Evolutionary conservation across 306 rosid genomes (phyloP).

Genomic region (Rosa lucieae): DNA sequence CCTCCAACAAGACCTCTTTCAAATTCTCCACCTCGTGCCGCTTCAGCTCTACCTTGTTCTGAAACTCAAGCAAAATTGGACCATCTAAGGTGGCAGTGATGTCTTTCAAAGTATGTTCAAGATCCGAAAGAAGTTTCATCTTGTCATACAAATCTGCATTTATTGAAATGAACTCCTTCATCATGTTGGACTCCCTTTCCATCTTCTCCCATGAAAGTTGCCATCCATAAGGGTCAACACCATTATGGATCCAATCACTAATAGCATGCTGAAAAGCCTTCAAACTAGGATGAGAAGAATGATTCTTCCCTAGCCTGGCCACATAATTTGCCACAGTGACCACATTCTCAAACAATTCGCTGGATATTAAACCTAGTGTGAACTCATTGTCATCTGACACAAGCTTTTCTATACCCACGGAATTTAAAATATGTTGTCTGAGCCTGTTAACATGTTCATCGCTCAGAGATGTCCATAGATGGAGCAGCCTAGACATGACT

Average conservation of each 20-base stretch:
- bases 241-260: no score
- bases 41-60: constrained; percentile 74
- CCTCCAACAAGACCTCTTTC: constrained; percentile 50
- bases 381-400: no score
- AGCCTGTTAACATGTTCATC: constrained; percentile 64
- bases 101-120: constrained; percentile 67
- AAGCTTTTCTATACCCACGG: constrained; percentile 78
- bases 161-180: constrained; percentile 65
- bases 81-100: constrained; percentile 41
- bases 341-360: no score
- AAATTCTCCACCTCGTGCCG: constrained; percentile 71
- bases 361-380: no score
- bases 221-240: no score
- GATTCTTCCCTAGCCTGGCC: no score
- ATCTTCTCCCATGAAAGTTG: no score
- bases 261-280: no score
- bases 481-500: constrained; percentile 87
- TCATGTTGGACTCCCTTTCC: no score
- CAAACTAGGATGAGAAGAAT: no score
- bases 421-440: constrained; percentile 67
- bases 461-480: constrained; percentile 73
- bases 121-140: constrained; percentile 81
- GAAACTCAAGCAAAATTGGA: constrained; percentile 55
- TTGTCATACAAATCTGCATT: constrained; percentile 77
- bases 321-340: no score